These are phyloP conservation scores for Alternaria dauci DNA, from an alignment of 2,329 filamentous ascomycete species.

Conservation along the genomic window DNA sequence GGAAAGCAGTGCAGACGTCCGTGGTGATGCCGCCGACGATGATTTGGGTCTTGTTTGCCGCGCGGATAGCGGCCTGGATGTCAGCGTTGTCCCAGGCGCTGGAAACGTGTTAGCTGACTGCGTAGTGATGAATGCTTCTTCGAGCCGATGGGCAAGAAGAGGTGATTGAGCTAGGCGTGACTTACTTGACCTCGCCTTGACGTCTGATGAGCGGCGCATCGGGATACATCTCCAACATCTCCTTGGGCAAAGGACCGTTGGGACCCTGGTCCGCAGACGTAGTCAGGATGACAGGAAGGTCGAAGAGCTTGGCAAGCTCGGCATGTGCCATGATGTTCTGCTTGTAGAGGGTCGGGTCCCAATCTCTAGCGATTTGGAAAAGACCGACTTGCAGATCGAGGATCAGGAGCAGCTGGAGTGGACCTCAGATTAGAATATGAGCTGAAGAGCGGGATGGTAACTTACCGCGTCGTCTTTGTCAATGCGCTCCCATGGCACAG, in stretches of 20 bases:
- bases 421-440: neutral
- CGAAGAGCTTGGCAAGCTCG: slow-evolving; percentile 70
- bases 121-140: neutral
- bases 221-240: slow-evolving; percentile 74
- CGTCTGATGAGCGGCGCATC: slow-evolving; percentile 71
- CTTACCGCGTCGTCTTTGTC: slow-evolving; percentile 53
- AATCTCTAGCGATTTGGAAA: slow-evolving; percentile 70
- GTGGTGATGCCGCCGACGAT: slow-evolving; percentile 77
- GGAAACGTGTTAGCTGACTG: slow-evolving; percentile 6
- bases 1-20: slow-evolving; percentile 78
- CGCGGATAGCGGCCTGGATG: slow-evolving; percentile 71
- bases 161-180: neutral
- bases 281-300: slow-evolving; percentile 73
- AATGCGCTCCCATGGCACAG: slow-evolving; percentile 52
- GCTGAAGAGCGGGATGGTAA: neutral
- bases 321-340: slow-evolving; percentile 74
- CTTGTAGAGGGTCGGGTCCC: slow-evolving; percentile 69
- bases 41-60: slow-evolving; percentile 72
- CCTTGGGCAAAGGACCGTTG: slow-evolving; percentile 74
- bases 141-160: neutral
- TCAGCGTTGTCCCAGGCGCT: slow-evolving; percentile 76
- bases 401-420: slow-evolving; percentile 61
- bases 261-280: slow-evolving; percentile 74
- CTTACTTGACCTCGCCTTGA: slow-evolving; percentile 72
- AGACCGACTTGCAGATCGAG: slow-evolving; percentile 69